phyloP scores from a whole-genome alignment of 441 rosid species.

The Euphorbia schlechtendalii region DNA sequence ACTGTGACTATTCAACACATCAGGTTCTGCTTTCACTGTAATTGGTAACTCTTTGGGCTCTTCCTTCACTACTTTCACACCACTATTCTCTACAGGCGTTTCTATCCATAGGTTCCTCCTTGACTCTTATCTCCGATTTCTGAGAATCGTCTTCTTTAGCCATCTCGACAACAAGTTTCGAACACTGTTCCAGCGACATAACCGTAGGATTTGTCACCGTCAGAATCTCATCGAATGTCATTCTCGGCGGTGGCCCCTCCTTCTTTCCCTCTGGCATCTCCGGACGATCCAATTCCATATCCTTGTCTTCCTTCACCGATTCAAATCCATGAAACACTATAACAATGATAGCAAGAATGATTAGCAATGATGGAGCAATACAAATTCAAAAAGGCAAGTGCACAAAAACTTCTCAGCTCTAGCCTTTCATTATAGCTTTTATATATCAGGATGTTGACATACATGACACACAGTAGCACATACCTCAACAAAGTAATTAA shows the following conservation, averaged over 20 bases:
- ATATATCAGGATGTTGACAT: too few relatives aligned
- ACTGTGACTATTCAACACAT: background rate
- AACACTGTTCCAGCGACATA: background rate
- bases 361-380: too few relatives aligned
- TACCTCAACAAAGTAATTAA: too few relatives aligned
- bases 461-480: too few relatives aligned
- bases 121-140: slow-evolving; percentile 10
- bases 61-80: background rate
- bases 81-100: background rate
- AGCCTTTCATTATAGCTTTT: too few relatives aligned
- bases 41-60: background rate
- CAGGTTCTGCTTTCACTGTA: background rate
- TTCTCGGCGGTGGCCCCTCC: background rate
- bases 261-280: background rate
- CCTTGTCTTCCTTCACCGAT: slow-evolving; percentile 13
- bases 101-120: slow-evolving; percentile 17
- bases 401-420: too few relatives aligned
- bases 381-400: too few relatives aligned
- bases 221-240: slow-evolving; percentile 7
- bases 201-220: background rate
- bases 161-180: background rate
- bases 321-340: too few relatives aligned
- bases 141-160: background rate
- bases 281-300: background rate
- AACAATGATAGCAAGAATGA: too few relatives aligned